Percentiles rank a stretch among this genome's conserved stretches.
Evolutionary conservation across 345 rosid species (phyloP).

Genomic region (Psidium guajava): DNA sequence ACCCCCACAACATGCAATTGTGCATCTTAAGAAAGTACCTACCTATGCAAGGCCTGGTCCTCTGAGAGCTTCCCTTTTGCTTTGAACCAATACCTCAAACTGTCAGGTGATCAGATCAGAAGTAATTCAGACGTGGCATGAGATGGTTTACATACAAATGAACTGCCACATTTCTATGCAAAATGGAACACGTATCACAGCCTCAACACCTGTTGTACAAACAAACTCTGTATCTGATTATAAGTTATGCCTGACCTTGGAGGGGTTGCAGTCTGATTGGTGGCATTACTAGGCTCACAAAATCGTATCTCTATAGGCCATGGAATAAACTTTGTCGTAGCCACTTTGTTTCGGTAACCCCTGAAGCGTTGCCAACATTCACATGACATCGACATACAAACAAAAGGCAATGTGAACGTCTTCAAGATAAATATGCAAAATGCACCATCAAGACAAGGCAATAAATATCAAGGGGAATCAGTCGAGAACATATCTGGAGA

Average conservation of each 20-base stretch:
- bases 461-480: neutral
- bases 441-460: neutral
- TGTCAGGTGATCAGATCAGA: constrained; percentile 13
- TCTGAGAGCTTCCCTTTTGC: constrained; percentile 92
- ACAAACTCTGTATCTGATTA: neutral
- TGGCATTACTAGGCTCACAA: constrained; percentile 61
- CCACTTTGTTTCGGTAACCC: constrained; percentile 84
- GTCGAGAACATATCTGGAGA: neutral
- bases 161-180: neutral
- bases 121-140: neutral
- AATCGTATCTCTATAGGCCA: constrained; percentile 97
- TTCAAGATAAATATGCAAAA: neutral
- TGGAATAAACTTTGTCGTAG: constrained; percentile 48
- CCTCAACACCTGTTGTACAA: neutral
- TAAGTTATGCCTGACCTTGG: constrained; percentile 42
- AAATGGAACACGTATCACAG: neutral
- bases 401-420: neutral
- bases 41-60: constrained; percentile 95
- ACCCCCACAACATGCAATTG: neutral
- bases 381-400: neutral
- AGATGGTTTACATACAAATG: neutral
- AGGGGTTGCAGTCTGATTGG: constrained; percentile 75
- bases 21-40: constrained; percentile 5
- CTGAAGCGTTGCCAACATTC: constrained; percentile 26
- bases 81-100: constrained; percentile 88